A percentile compares a stretch with the other conserved stretches of the same genome.
phyloP scores from a whole-genome alignment of 1,284 basidiomycete species.

The Dichomitus squalens region DNA sequence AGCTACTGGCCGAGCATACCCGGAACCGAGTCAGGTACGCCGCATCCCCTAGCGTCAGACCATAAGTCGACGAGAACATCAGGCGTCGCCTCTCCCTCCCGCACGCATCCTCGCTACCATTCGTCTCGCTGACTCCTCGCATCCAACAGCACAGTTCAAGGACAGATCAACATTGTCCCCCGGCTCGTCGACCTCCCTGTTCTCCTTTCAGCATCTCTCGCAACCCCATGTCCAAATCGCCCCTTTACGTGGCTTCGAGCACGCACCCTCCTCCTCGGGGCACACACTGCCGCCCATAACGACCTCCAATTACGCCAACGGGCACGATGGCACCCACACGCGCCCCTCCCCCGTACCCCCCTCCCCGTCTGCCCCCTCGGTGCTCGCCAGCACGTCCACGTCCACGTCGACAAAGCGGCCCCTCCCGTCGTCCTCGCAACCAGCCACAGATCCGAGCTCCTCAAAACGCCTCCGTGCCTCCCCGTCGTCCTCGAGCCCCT shows the following conservation, averaged over 20 bases:
- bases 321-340: background rate
- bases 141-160: background rate
- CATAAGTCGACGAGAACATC: background rate
- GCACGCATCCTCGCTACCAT: background rate
- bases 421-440: constrained; percentile 17
- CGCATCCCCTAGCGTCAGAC: background rate
- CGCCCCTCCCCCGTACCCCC: constrained; percentile 13
- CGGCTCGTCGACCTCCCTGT: constrained; percentile 7
- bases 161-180: background rate
- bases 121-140: background rate
- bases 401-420: constrained; percentile 26
- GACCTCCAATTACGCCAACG: constrained; percentile 4
- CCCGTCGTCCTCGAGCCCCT: constrained; percentile 15
- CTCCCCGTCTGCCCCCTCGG: constrained; percentile 22
- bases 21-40: constrained; percentile 5
- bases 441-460: constrained; percentile 22
- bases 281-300: constrained; percentile 20
- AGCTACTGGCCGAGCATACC: constrained; percentile 25
- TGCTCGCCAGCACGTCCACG: constrained; percentile 6
- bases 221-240: constrained; percentile 17
- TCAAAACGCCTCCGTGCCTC: constrained; percentile 27
- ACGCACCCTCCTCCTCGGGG: constrained; percentile 4
- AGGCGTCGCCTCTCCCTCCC: background rate
- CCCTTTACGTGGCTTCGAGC: constrained; percentile 14
- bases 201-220: constrained; percentile 5